Evolutionary conservation across 148 eudicot species (phyloP).

Genomic region (Salicornia ramosissima): DNA sequence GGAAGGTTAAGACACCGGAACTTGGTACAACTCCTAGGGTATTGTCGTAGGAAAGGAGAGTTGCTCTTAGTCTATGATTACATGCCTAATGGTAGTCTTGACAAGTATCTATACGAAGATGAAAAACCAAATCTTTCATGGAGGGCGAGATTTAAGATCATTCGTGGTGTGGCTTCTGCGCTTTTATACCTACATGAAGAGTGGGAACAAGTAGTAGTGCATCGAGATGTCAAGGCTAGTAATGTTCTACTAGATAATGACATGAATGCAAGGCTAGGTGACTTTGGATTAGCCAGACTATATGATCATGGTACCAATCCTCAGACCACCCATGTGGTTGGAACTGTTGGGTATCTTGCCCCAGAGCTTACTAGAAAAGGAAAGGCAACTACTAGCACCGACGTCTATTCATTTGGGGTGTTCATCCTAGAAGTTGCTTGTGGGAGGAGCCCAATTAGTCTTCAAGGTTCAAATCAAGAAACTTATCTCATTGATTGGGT

Average conservation of each 20-base stretch:
- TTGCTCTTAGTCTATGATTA: conserved; percentile 38
- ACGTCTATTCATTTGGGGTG: conserved; percentile 40
- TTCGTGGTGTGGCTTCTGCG: conserved; percentile 42
- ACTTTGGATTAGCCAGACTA: conserved; percentile 40
- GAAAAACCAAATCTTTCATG: conserved; percentile 27
- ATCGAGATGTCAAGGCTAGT: conserved; percentile 46
- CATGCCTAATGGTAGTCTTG: conserved; percentile 48
- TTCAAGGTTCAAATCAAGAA: conserved; percentile 10
- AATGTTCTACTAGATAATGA: conserved; percentile 36
- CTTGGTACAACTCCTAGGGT: conserved; percentile 41
- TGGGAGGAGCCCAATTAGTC: conserved; percentile 36
- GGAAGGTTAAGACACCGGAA: conserved; percentile 42
- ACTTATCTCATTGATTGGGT: conserved; percentile 31
- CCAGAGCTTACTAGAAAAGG: conserved; percentile 41
- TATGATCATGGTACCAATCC: conserved; percentile 44
- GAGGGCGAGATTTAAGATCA: conserved; percentile 30
- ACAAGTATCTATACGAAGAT: conserved; percentile 29
- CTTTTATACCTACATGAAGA: conserved; percentile 43
- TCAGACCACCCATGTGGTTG: conserved; percentile 40
- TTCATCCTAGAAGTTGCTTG: conserved; percentile 38
- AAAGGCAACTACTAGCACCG: conserved; percentile 36
- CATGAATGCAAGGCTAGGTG: conserved; percentile 43
- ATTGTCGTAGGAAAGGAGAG: conserved; percentile 41
- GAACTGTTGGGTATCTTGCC: conserved; percentile 43
- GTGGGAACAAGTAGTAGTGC: conserved; percentile 48